These are phyloP conservation scores for Reticulascus tulasneorum DNA, from an alignment of 2,329 filamentous ascomycete species.

Conservation along the genomic window DNA sequence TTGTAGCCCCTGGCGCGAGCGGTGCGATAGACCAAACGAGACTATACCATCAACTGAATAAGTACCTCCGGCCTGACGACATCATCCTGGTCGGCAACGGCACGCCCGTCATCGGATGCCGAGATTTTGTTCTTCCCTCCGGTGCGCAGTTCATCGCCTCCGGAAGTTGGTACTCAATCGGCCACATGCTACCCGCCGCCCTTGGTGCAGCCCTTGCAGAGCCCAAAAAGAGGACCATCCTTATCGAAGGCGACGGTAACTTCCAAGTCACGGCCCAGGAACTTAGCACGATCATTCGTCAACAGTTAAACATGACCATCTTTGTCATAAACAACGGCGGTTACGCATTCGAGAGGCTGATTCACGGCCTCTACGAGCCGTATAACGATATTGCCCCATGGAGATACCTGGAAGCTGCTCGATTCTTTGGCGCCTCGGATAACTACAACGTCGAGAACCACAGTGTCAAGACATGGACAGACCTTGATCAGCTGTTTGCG, in stretches of 20 bases:
- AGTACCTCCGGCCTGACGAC: constrained; percentile 47
- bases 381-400: constrained; percentile 55
- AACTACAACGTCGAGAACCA: constrained; percentile 31
- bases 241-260: constrained; percentile 61
- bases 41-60: too few relatives aligned
- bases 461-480: constrained; percentile 38
- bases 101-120: constrained; percentile 51
- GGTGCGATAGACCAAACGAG: too few relatives aligned
- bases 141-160: constrained; percentile 43
- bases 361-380: constrained; percentile 47
- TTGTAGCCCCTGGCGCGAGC: too few relatives aligned
- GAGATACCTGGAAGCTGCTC: constrained; percentile 45
- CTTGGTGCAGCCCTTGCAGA: constrained; percentile 54
- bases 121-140: constrained; percentile 45
- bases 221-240: constrained; percentile 42
- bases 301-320: constrained; percentile 43
- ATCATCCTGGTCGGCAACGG: constrained; percentile 56
- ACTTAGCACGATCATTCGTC: constrained; percentile 57
- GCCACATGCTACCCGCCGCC: constrained; percentile 56
- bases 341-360: constrained; percentile 55
- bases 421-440: constrained; percentile 42
- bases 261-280: constrained; percentile 66
- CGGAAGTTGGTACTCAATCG: constrained; percentile 57
- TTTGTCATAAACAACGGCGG: constrained; percentile 57
- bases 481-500: constrained; percentile 34